These are phyloP conservation scores for Silene noctiflora DNA, from an alignment of 179 eudicot species.

Conservation along the genomic window DNA sequence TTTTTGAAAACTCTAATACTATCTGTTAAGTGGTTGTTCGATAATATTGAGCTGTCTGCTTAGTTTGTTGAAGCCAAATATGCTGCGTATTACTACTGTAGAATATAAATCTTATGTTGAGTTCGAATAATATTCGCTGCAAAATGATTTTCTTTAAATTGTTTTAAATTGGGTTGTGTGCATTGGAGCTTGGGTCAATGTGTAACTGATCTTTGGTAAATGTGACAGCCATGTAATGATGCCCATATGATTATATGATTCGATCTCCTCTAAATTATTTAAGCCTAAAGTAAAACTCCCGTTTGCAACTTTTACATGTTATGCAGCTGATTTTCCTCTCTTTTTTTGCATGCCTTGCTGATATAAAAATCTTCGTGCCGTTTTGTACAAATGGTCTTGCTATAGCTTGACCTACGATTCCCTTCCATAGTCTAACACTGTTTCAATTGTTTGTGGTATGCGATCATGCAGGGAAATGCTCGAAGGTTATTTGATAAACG, in stretches of 20 bases:
- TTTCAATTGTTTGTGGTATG: constrained; percentile 9
- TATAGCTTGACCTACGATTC: background rate
- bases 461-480: constrained; percentile 78
- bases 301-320: background rate
- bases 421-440: background rate
- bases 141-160: background rate
- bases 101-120: background rate
- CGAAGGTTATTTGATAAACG: constrained; percentile 76
- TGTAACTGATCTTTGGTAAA: constrained; percentile 1
- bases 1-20: background rate
- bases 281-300: background rate
- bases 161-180: background rate
- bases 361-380: background rate
- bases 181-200: background rate
- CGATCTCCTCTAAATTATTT: background rate
- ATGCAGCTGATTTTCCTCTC: background rate
- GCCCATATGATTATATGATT: background rate
- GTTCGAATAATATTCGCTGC: background rate
- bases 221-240: background rate
- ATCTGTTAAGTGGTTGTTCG: background rate
- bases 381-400: background rate
- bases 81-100: background rate
- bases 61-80: background rate
- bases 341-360: background rate
- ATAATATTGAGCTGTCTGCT: background rate